Evolutionary conservation across 148 eudicot genomes (phyloP).

Genomic region (Rhododendron ovatum): DNA sequence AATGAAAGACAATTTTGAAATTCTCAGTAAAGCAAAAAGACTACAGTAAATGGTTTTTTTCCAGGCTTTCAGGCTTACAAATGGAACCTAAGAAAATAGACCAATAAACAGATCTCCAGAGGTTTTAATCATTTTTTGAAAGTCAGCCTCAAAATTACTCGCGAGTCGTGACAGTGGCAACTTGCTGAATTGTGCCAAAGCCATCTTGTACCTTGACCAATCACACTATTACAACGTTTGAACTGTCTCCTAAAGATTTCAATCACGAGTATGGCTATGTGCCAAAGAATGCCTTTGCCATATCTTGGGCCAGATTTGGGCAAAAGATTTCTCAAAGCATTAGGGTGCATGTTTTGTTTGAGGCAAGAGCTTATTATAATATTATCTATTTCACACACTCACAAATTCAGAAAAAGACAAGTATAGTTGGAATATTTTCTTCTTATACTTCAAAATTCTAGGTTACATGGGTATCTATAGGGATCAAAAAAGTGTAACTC

Average conservation of each 20-base stretch:
- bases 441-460: not conserved
- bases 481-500: not conserved
- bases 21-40: not conserved
- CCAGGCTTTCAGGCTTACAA: not conserved
- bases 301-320: not conserved
- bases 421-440: not conserved
- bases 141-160: not conserved
- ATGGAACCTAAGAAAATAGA: not conserved
- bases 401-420: not conserved
- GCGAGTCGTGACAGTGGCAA: not conserved
- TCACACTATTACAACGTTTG: not conserved
- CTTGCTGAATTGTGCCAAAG: not conserved
- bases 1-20: not conserved
- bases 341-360: not conserved
- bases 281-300: not conserved
- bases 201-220: not conserved
- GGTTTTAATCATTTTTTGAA: not conserved
- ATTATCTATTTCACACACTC: not conserved
- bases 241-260: not conserved
- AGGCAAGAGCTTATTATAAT: not conserved
- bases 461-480: not conserved
- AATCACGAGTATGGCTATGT: not conserved
- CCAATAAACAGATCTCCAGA: not conserved
- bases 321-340: not conserved
- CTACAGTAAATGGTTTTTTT: not conserved